Base-by-base conservation (phyloP, 2,329 filamentous ascomycete species). In the Fusarium humuli region DNA sequence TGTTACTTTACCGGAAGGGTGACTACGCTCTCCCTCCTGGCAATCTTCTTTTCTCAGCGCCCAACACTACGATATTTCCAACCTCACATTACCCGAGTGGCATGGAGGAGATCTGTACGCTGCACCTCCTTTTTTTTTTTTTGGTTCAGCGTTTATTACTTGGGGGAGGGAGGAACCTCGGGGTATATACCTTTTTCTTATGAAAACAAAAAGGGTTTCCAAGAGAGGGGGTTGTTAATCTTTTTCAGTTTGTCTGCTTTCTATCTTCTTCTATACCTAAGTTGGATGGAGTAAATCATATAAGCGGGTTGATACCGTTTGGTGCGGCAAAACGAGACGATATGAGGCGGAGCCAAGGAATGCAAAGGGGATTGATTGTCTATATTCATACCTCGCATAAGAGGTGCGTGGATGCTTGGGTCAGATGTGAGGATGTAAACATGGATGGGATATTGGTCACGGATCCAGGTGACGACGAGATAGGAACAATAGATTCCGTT, bases 401-500 rank as follows among this genome's bases (percentile, higher is more conserved):
- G 32, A 67, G 23, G 57, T 72, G 68, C 45, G 69, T 64, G 70
- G 62, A 54, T 73, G 57, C 61, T 64, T 69, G 23, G 65, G 65
- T 60, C 65, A 70, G 72, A 72, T 75, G 62, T 75, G 69, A 70
- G 64, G 67, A 71, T 62, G 60, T 46, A 67, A 65, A 68, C 62
- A 68, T 75, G 62, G 61, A 67, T 52, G 65, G 62, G 66, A 61
- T 64, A 64, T 75, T 72, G 65, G 71, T 70, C 73, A 70, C 64
- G 44, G 40, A 60, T 74, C 54, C 60, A 70, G 61, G 56, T 71
- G 59, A 52, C 55, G 57, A 47, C 57, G 63, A 67, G 63, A 69
- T 70, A 73, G 73, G 71, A 66, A 73, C 68, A 75, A 74, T 75
- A 75, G 65, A 75, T 72, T 66, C 64, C 61, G 73, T 75, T 74